Base-by-base conservation (phyloP, 768 basidiomycete species). In the Russula dissimulans region DNA sequence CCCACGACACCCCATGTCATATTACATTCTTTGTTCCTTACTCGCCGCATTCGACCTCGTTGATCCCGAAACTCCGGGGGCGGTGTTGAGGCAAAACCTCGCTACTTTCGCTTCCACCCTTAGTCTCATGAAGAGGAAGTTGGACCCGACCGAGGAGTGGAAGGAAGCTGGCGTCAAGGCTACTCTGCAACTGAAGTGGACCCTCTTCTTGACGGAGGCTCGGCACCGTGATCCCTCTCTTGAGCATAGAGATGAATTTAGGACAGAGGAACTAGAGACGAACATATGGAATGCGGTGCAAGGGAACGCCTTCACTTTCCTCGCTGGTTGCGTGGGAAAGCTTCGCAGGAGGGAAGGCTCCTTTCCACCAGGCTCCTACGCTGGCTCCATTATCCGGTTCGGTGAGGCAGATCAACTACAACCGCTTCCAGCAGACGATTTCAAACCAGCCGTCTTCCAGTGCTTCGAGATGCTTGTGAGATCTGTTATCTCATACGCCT, bases 251-350 rank as follows among this genome's bases (percentile, higher is more conserved):
- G 77, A 75, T 6, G 89, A 84, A 2, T 87, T 85, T 72, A 83
- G 78, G 62, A 85, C 89, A 2, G 88, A 91, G 54, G 84, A 88
- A 56, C 78, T 95, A 44, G 91, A 95, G 71, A 81, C 79, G 1
- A 85, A 89, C 61, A 83, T 93, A 22, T 87, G 86, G 83, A 82
- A 82, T 66, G 89, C 90, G 3, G 85, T 95, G 1, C 87, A 92
- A 69, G 86, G 85, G 1, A 89, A 91, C 66, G 82, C 85, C 3
- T 93, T 95, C 71, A 76, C 76, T 0, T 93, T 86, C 69, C 81
- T 93, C 34, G 77, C 82, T 0, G 68, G 76, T n/a, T 75, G 79
- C 5, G 79, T 91, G 14, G 69, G 85, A 10, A 79, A 83, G 57
- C 67, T 89, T 43, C 77, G 83, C 59, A 76, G 74, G 66, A 76